A percentile compares a stretch with the other conserved stretches of the same genome.
These are phyloP conservation scores for Apiosordaria backusii DNA, from an alignment of 495 filamentous ascomycete species.

Conservation along the genomic window DNA sequence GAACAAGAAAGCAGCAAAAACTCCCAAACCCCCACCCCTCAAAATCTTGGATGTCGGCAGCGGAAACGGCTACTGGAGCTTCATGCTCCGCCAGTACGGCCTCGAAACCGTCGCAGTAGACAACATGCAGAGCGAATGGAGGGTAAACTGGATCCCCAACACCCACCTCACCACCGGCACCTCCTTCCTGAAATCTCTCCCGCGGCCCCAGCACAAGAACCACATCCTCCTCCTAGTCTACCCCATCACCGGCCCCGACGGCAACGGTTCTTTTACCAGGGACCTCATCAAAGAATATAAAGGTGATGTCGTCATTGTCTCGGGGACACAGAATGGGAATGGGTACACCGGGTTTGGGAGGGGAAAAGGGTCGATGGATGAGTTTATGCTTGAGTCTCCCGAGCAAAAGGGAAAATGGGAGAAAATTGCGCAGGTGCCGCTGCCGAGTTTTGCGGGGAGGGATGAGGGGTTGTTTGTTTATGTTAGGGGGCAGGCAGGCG, in stretches of 20 bases:
- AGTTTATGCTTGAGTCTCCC: slow-evolving; percentile 43
- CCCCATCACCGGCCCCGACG: slow-evolving; percentile 50
- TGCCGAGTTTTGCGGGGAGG: slow-evolving; percentile 55
- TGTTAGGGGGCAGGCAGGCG: slow-evolving; percentile 26
- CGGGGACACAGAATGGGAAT: slow-evolving; percentile 61
- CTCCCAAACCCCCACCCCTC: not conserved
- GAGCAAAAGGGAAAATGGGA: slow-evolving; percentile 39
- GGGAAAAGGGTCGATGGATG: slow-evolving; percentile 48
- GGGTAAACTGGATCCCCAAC: not conserved
- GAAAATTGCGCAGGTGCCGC: slow-evolving; percentile 44
- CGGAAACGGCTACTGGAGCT: slow-evolving; percentile 6
- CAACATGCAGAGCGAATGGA: slow-evolving; percentile 4
- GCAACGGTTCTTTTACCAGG: slow-evolving; percentile 48
- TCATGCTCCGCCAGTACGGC: slow-evolving; percentile 1
- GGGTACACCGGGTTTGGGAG: slow-evolving; percentile 60
- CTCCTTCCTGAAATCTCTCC: not conserved
- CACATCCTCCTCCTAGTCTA: slow-evolving; percentile 58
- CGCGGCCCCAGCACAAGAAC: slow-evolving; percentile 11
- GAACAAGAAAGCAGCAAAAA: not conserved
- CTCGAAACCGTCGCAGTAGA: not conserved
- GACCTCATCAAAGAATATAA: slow-evolving; percentile 49
- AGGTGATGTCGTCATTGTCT: slow-evolving; percentile 57
- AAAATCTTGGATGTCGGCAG: not conserved
- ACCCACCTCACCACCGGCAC: not conserved
- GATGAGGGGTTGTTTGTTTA: slow-evolving; percentile 54